These are phyloP conservation scores for Pterula multifida DNA, from an alignment of 1,284 basidiomycete species.

Conservation along the genomic window DNA sequence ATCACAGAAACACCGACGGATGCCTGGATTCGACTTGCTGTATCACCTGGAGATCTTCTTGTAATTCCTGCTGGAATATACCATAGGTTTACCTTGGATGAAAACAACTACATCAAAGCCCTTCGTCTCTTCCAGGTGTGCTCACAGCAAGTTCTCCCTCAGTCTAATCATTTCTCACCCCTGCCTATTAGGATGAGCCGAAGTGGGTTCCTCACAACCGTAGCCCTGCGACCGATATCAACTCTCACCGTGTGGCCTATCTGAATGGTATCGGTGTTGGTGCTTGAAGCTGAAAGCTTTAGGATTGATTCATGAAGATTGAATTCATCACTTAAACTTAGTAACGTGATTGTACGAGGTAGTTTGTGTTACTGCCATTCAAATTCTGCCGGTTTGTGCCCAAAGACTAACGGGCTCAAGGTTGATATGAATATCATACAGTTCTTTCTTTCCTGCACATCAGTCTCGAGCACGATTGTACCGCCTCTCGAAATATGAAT, in stretches of 20 bases:
- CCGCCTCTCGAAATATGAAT: too few species aligned
- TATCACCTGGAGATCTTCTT: conserved; percentile 62
- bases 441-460: too few species aligned
- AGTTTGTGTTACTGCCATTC: too few species aligned
- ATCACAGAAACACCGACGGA: conserved; percentile 38
- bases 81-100: conserved; percentile 78
- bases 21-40: conserved; percentile 62
- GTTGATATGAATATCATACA: too few species aligned
- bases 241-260: conserved; percentile 53
- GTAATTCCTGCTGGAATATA: conserved; percentile 73
- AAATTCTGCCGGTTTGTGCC: too few species aligned
- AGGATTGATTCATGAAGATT: too few species aligned
- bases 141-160: background rate
- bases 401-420: too few species aligned
- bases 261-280: conserved; percentile 30
- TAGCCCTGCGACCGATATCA: conserved; percentile 44
- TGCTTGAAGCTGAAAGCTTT: background rate
- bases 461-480: too few species aligned
- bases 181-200: conserved; percentile 63
- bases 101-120: conserved; percentile 53
- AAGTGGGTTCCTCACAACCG: conserved; percentile 77
- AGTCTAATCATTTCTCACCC: background rate
- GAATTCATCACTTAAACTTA: too few species aligned
- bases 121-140: conserved; percentile 69
- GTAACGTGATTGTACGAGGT: too few species aligned